These are phyloP conservation scores for Vitis rupestris DNA, from an alignment of 164 flowering plant species.

Conservation along the genomic window DNA sequence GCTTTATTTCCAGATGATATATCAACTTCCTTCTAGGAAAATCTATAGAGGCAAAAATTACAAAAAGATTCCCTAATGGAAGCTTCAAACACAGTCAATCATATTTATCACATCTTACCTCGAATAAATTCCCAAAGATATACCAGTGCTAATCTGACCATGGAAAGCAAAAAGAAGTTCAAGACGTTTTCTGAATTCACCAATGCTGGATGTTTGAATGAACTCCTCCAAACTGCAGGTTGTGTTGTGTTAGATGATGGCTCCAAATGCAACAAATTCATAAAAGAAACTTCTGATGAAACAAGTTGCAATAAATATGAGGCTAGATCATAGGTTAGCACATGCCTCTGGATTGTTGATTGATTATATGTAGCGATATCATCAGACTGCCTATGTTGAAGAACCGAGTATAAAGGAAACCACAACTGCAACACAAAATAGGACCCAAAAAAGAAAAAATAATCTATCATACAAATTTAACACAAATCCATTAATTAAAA, in stretches of 20 bases:
- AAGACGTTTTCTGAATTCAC: constrained; percentile 86
- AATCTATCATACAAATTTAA: not conserved
- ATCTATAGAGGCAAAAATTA: not conserved
- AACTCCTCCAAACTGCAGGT: constrained; percentile 85
- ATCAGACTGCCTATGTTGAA: constrained; percentile 37
- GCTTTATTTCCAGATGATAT: too few relatives aligned
- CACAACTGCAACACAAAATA: constrained; percentile 61
- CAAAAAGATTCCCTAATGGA: not conserved
- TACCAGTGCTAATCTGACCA: constrained; percentile 58
- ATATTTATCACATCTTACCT: constrained; percentile 32
- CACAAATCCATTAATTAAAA: not conserved
- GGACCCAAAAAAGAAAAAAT: not conserved
- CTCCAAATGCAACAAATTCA: not conserved
- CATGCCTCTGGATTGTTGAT: constrained; percentile 62
- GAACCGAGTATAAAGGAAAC: constrained; percentile 85
- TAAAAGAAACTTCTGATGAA: not conserved
- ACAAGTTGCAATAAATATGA: not conserved
- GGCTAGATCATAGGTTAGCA: not conserved
- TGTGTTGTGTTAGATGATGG: constrained; percentile 6
- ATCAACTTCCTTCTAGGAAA: too few relatives aligned
- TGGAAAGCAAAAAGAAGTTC: constrained; percentile 80
- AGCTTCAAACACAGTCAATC: not conserved
- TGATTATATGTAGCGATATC: constrained; percentile 36
- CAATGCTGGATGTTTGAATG: constrained; percentile 71
- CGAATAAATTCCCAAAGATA: constrained; percentile 39